Conservation (phyloP, 208 protist species). For the Herpetomonas tarakana region DNA sequence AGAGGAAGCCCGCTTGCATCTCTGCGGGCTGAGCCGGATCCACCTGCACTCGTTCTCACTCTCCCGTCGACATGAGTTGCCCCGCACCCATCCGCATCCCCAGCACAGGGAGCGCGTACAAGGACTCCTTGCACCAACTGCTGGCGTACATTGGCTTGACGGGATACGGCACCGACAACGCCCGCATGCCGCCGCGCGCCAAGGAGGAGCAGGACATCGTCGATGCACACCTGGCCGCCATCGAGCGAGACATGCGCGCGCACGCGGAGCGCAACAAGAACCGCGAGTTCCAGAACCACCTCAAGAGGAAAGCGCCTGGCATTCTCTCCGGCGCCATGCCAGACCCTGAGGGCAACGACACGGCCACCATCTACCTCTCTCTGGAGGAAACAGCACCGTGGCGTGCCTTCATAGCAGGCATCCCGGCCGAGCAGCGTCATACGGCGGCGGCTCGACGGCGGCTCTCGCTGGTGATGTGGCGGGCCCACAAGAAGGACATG, state of each 20-base stretch:
- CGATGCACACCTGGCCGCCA: slow-evolving; percentile 11
- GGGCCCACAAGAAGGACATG: slow-evolving; percentile 28
- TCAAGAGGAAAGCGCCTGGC: slow-evolving; percentile 3
- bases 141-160: slow-evolving; percentile 49
- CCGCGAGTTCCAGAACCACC: slow-evolving; percentile 16
- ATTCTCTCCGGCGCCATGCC: neutral
- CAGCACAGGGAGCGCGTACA: slow-evolving; percentile 48
- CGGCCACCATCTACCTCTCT: slow-evolving; percentile 52
- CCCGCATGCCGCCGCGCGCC: slow-evolving; percentile 35
- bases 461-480: slow-evolving; percentile 49
- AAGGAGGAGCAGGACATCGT: slow-evolving; percentile 21
- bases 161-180: slow-evolving; percentile 39
- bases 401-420: slow-evolving; percentile 45
- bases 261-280: slow-evolving; percentile 24
- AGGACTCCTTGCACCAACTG: slow-evolving; percentile 53
- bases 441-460: slow-evolving; percentile 50
- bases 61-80: too few species aligned
- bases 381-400: slow-evolving; percentile 64
- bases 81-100: too few species aligned
- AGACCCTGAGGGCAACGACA: neutral
- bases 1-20: too few species aligned
- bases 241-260: slow-evolving; percentile 6
- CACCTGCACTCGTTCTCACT: too few species aligned
- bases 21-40: too few species aligned
- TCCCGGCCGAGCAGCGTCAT: slow-evolving; percentile 30